Evolutionary conservation across 2,329 filamentous ascomycete genomes (phyloP), one percentile per base, ranked within the genome.

Genomic region (Bipolaris oryzae): DNA sequence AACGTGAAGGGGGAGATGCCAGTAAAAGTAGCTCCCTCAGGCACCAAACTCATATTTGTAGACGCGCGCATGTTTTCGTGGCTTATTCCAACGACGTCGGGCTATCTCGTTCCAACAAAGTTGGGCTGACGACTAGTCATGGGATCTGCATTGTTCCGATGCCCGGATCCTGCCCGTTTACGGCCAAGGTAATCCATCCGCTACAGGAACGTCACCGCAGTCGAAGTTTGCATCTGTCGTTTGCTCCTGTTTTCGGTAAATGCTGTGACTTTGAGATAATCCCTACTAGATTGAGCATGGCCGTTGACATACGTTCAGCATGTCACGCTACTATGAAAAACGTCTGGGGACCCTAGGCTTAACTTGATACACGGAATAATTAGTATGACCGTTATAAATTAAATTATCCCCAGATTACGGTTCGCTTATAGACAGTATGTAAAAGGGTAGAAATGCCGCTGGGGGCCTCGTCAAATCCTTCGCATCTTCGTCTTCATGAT

Each of bases 111-210:
- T 33, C 16, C 31, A 20, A 54, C 63, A 63, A 65, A 16, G 5
- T 18, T 31, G 47, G 50, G 41, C 16, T 46, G 46, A 21, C 54
- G 58, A 58, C 47, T 61, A 64, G 55, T 52, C 13, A 31, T 57
- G 58, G 68, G 66, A 69, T 71, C 62, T 47, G 50, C 63, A 61
- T 64, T 74, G 18, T 31, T 20, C 71, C 72, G 72, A 58, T 48
- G 67, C 64, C 70, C 70, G 63, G 33, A 47, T 31, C 42, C 47
- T 42, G 42, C 43, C 39, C 55, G 57, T 48, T 47, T 23, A 16
- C 23, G 47, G 46, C 43, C 21, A 23, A 34, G 25, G 7, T 51
- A 42, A 58, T 47, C 28, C n/a, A 28, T 31, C 63, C 57, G 56
- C 28, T 4, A 47, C 25, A 11, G 15, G 3, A 34, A 47, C 48